These are phyloP conservation scores for Prosopis cineraria DNA, from an alignment of 306 rosid species.

Conservation along the genomic window DNA sequence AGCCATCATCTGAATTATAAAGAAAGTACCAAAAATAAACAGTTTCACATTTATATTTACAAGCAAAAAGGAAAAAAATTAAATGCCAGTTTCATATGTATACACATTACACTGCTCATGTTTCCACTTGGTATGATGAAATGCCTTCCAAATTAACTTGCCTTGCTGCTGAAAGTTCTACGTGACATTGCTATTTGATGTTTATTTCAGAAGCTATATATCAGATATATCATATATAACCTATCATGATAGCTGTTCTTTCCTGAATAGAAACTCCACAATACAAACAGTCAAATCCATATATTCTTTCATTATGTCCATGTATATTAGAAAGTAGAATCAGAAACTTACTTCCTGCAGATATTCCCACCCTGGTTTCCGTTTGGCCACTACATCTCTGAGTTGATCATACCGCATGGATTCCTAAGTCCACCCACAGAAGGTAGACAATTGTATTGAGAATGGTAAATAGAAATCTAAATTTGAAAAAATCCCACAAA, in stretches of 20 bases:
- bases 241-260: neutral
- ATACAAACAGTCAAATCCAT: neutral
- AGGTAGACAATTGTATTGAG: conserved; percentile 13
- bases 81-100: conserved; percentile 21
- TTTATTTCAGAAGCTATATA: neutral
- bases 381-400: conserved; percentile 84
- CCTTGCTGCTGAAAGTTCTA: neutral
- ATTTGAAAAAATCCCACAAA: conserved; percentile 15
- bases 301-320: neutral
- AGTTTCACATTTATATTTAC: conserved; percentile 12
- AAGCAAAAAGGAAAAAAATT: neutral
- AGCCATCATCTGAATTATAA: neutral
- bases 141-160: neutral
- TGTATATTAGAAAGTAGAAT: conserved; percentile 2
- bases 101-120: neutral
- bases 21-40: conserved; percentile 4
- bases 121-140: neutral
- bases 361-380: conserved; percentile 96
- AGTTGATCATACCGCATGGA: conserved; percentile 82
- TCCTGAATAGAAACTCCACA: conserved; percentile 8
- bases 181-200: neutral
- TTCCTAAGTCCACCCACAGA: conserved; percentile 56
- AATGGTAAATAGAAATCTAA: conserved; percentile 16
- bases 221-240: neutral
- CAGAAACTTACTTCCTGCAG: conserved; percentile 73